These are phyloP conservation scores for Fusarium sp. DNA, from an alignment of 2,329 filamentous ascomycete species.

Conservation along the genomic window DNA sequence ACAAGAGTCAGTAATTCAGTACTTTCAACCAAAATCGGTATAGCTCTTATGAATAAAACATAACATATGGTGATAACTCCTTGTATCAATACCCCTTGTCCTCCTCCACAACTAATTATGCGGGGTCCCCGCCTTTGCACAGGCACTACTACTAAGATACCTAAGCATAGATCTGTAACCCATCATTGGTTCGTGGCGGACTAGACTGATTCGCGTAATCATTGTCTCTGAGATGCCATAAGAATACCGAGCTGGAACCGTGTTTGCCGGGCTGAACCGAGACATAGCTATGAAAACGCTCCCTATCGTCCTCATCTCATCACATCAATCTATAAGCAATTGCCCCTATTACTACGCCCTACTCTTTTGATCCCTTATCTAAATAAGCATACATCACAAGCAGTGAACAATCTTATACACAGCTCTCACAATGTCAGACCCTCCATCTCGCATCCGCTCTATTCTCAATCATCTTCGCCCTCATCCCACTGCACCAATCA, in stretches of 20 bases:
- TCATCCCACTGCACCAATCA: conserved; percentile 60
- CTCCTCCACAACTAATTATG: conserved; percentile 22
- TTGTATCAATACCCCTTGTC: not conserved
- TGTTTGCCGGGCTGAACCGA: conserved; percentile 50
- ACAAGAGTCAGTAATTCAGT: too few species aligned
- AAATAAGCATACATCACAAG: not conserved
- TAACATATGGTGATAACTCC: too few species aligned
- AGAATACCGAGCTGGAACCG: conserved; percentile 46
- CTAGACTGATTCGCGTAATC: conserved; percentile 32
- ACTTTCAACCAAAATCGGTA: too few species aligned
- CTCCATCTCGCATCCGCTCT: conserved; percentile 71
- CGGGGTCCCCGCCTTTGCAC: conserved; percentile 40
- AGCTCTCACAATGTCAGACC: conserved; percentile 69
- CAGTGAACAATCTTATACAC: not conserved
- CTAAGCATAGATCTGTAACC: conserved; percentile 27
- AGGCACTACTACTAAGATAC: conserved; percentile 12
- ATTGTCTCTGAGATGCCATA: conserved; percentile 7
- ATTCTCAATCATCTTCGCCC: conserved; percentile 66
- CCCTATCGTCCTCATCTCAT: conserved; percentile 17
- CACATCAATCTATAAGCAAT: not conserved
- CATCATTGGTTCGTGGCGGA: conserved; percentile 34
- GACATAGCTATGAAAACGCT: conserved; percentile 46
- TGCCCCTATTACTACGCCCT: too few species aligned
- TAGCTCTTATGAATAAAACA: not conserved
- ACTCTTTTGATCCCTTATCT: not conserved